Evolutionary conservation across 768 basidiomycete species (phyloP).

Genomic region (Agaricus subrufescens): DNA sequence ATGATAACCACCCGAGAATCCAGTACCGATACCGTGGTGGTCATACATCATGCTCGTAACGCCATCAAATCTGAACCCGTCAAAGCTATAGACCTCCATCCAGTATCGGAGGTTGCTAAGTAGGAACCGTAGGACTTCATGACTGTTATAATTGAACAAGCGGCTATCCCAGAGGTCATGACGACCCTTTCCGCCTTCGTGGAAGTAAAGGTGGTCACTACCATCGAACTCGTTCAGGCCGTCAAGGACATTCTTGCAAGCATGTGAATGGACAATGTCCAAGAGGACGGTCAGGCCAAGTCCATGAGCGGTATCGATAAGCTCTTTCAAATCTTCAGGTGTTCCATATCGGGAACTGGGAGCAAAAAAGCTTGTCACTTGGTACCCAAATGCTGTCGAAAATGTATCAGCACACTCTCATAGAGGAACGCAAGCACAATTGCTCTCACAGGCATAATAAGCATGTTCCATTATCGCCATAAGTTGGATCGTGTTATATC

Average conservation of each 20-base stretch:
- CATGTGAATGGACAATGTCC: conserved; percentile 97
- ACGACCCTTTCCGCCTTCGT: conserved; percentile 82
- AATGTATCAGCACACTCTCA: neutral
- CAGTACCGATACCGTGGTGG: conserved; percentile 96
- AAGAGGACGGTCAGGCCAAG: conserved; percentile 91
- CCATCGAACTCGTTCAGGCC: conserved; percentile 96
- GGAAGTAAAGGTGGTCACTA: conserved; percentile 97
- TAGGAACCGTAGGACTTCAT: conserved; percentile 93
- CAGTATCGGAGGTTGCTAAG: conserved; percentile 94
- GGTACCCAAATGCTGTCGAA: conserved; percentile 88
- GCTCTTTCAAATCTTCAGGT: conserved; percentile 93
- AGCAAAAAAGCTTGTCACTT: conserved; percentile 96
- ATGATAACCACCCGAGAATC: conserved; percentile 97
- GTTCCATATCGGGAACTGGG: conserved; percentile 94
- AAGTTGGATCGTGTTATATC: conserved; percentile 96
- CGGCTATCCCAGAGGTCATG: conserved; percentile 99
- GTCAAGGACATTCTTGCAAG: conserved; percentile 95
- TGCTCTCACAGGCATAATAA: conserved; percentile 88
- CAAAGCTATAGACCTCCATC: conserved; percentile 93
- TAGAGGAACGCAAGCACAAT: neutral
- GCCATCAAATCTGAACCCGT: conserved; percentile 98
- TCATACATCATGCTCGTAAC: conserved; percentile 99
- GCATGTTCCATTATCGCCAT: conserved; percentile 99
- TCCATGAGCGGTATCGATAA: conserved; percentile 92
- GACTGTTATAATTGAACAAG: conserved; percentile 92